Base-by-base conservation (phyloP, 306 rosid genomes). In the Sindora glabra region DNA sequence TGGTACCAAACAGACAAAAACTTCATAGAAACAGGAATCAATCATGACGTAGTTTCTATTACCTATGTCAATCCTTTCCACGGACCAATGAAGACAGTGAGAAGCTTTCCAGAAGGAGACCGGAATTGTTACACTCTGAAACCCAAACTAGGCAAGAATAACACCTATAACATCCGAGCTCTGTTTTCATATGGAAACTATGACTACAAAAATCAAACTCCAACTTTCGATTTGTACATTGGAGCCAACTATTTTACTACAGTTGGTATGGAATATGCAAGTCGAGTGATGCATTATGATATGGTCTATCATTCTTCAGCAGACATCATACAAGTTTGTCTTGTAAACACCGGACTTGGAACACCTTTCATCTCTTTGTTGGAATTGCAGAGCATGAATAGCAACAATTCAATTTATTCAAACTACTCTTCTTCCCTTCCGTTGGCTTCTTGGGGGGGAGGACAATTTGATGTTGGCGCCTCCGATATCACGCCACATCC, bases 51-150 rank as follows among this genome's bases (percentile, higher is more conserved):
- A n/a, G n/a, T n/a, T n/a, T n/a, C n/a, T n/a, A n/a, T n/a, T n/a
- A n/a, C n/a, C n/a, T n/a, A 8, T 4, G 36, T 3, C 8, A 4
- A 30, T 30, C 8, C 36, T 30, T 4, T 8, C 8, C n/a, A 2
- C 10, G 38, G 7, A 47, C 57, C 8, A 8, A 21, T 58, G 16
- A 12, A 14, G 30, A 64, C 29, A 6, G 16, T 75, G 5, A 71
- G 86, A 67, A 73, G 74, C 21, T 80, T 80, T 26, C 77, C 79
- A 8, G 12, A 44, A 2, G 77, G 75, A 33, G 25, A 2, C 8
- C 69, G 59, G 55, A 80, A 65, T 47, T 80, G 86, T 67, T 80
- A 69, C 64, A 60, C 46, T 44, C 34, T 77, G 10, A 69, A 34
- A 4, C 74, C 78, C 0, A 68, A 57, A 3, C 37, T 29, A 5